Conservation (phyloP, 768 basidiomycete species). For the Pisolithus tinctorius region DNA sequence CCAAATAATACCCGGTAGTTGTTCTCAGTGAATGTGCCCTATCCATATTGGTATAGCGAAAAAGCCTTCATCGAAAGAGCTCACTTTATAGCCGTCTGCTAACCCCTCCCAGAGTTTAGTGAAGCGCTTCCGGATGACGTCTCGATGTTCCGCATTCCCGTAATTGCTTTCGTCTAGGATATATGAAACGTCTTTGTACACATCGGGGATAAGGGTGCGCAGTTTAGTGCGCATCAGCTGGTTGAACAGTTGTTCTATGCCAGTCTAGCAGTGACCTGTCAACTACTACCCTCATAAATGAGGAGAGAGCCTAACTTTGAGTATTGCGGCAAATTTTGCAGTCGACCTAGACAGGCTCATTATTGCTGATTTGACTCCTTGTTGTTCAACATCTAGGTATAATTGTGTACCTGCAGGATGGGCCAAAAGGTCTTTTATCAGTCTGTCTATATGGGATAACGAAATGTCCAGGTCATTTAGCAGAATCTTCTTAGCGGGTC, state of each 20-base stretch:
- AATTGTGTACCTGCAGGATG: slow-evolving; percentile 56
- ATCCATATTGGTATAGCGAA: slow-evolving; percentile 1
- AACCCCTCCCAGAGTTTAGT: slow-evolving; percentile 81
- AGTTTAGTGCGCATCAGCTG: slow-evolving; percentile 86
- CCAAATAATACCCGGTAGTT: slow-evolving; percentile 87
- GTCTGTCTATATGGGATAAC: slow-evolving; percentile 78
- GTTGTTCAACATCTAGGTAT: slow-evolving; percentile 55
- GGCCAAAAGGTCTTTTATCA: slow-evolving; percentile 58
- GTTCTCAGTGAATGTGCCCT: slow-evolving; percentile 83
- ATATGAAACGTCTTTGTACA: slow-evolving; percentile 88
- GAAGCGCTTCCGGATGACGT: slow-evolving; percentile 85
- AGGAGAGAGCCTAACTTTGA: slow-evolving; percentile 51
- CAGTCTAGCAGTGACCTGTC: slow-evolving; percentile 40
- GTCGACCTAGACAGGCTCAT: slow-evolving; percentile 47
- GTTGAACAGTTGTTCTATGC: slow-evolving; percentile 92
- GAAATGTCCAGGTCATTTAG: slow-evolving; percentile 95
- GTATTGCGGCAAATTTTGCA: slow-evolving; percentile 59
- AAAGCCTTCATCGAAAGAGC: neutral
- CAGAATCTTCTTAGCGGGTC: slow-evolving; percentile 49
- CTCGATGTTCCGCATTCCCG: slow-evolving; percentile 75
- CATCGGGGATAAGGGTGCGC: slow-evolving; percentile 75
- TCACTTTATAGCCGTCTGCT: slow-evolving; percentile 82
- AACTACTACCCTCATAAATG: neutral
- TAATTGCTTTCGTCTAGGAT: slow-evolving; percentile 86
- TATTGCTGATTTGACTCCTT: slow-evolving; percentile 41